Conservation (phyloP, 106 monocot species). For the Dendrobium catenatum region DNA sequence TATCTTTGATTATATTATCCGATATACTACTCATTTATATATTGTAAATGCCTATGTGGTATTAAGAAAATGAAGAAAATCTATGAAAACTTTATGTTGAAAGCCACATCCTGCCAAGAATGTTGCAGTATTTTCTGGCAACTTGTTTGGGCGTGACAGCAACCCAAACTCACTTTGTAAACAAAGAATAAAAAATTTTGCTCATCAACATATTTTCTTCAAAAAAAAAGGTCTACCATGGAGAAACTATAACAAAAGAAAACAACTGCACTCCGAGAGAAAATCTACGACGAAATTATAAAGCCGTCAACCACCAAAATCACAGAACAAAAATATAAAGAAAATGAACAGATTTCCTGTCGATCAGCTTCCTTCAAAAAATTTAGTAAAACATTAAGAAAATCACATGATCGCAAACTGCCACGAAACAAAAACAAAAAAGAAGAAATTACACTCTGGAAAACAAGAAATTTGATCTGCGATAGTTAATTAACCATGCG, state of each 20-base stretch:
- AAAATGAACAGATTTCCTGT: background rate
- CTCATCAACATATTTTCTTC: background rate
- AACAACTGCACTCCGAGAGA: background rate
- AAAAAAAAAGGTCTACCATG: background rate
- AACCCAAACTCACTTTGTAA: background rate
- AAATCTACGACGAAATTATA: background rate
- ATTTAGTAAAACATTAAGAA: background rate
- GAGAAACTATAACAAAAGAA: background rate
- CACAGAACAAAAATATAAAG: background rate
- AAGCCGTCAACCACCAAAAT: background rate
- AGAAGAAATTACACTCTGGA: background rate
- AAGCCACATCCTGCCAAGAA: background rate
- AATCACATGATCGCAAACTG: background rate
- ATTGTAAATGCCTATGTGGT: background rate
- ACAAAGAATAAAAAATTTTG: background rate
- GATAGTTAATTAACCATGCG: background rate
- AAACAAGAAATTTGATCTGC: background rate
- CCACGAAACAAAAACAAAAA: background rate
- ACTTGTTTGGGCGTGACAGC: background rate
- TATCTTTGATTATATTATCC: no score
- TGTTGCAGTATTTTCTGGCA: background rate
- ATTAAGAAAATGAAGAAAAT: background rate
- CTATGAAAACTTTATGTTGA: background rate
- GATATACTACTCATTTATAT: background rate
- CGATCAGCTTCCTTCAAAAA: background rate